Conservation (phyloP, 495 filamentous ascomycete genomes). For the Pseudotulostoma volvatum region DNA sequence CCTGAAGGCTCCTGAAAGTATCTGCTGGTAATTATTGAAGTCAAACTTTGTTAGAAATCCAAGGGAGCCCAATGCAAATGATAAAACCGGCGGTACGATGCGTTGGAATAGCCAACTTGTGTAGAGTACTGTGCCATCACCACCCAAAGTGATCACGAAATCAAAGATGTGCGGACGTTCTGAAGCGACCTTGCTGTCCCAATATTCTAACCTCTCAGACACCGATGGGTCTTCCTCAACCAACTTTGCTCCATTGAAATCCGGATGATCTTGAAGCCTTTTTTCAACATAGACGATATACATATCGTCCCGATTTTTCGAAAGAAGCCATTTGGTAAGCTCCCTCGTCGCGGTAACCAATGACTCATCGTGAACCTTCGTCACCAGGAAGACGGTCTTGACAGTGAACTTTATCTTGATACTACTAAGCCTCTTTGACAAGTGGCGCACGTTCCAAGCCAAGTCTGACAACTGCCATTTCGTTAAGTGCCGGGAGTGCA, state of each 20-base stretch:
- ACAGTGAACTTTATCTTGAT: conserved; percentile 66
- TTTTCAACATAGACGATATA: conserved; percentile 73
- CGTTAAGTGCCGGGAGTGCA: conserved; percentile 55
- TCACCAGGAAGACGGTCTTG: conserved; percentile 71
- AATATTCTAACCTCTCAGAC: conserved; percentile 52
- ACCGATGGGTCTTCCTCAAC: conserved; percentile 39
- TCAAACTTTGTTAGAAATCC: conserved; percentile 96
- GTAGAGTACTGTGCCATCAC: conserved; percentile 90
- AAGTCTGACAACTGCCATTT: conserved; percentile 90
- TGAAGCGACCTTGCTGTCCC: conserved; percentile 63
- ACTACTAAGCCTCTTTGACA: conserved; percentile 69
- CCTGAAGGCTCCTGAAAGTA: conserved; percentile 51
- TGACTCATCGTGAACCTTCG: conserved; percentile 71
- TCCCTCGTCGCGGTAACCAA: conserved; percentile 67
- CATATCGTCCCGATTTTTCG: conserved; percentile 44
- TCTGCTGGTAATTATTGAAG: conserved; percentile 55
- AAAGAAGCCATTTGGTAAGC: conserved; percentile 73
- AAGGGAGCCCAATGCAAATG: conserved; percentile 79
- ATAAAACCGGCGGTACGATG: conserved; percentile 86
- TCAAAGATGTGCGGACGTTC: conserved; percentile 76
- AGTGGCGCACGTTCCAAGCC: conserved; percentile 84
- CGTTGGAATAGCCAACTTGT: conserved; percentile 94
- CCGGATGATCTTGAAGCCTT: conserved; percentile 47
- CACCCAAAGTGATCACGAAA: conserved; percentile 86
- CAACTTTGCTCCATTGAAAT: conserved; percentile 52